Evolutionary conservation across 495 filamentous ascomycete species (phyloP).

Genomic region (Lophiostoma macrostomum): DNA sequence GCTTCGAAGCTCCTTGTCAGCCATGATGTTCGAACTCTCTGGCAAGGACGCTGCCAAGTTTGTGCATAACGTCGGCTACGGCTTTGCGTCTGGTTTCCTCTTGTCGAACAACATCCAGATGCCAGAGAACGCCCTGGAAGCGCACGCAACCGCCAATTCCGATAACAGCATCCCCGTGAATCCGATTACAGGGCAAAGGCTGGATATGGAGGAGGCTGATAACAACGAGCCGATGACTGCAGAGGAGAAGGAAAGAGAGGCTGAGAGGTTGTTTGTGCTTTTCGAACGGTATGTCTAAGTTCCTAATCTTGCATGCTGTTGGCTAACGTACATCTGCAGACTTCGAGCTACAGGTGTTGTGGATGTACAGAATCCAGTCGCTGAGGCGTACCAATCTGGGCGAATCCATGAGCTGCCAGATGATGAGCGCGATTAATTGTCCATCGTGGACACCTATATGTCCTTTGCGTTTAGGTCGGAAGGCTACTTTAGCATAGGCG

Average conservation of each 20-base stretch:
- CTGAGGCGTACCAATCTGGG: slow-evolving; percentile 70
- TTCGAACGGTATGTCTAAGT: slow-evolving; percentile 72
- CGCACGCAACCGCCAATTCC: slow-evolving; percentile 46
- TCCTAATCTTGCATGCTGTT: background rate
- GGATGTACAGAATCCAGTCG: slow-evolving; percentile 80
- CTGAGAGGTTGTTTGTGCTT: slow-evolving; percentile 87
- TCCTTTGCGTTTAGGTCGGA: too few relatives aligned
- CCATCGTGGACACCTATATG: too few relatives aligned
- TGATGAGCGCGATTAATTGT: too few relatives aligned
- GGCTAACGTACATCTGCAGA: slow-evolving; percentile 45
- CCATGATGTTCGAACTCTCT: slow-evolving; percentile 82
- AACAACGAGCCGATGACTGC: slow-evolving; percentile 70
- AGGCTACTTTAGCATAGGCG: too few relatives aligned
- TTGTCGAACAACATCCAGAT: slow-evolving; percentile 76
- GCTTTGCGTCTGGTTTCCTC: slow-evolving; percentile 85
- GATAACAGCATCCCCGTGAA: slow-evolving; percentile 56
- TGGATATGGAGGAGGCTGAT: slow-evolving; percentile 62
- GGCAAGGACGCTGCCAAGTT: slow-evolving; percentile 49
- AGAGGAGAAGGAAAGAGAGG: slow-evolving; percentile 90
- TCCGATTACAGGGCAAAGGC: slow-evolving; percentile 84
- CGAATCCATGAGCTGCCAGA: slow-evolving; percentile 68
- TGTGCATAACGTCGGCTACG: slow-evolving; percentile 60
- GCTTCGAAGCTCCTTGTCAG: slow-evolving; percentile 70
- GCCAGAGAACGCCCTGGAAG: slow-evolving; percentile 63
- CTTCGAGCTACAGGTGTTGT: slow-evolving; percentile 80